Conservation (phyloP, 1,284 basidiomycete genomes). For the Abortiporus biennis region DNA sequence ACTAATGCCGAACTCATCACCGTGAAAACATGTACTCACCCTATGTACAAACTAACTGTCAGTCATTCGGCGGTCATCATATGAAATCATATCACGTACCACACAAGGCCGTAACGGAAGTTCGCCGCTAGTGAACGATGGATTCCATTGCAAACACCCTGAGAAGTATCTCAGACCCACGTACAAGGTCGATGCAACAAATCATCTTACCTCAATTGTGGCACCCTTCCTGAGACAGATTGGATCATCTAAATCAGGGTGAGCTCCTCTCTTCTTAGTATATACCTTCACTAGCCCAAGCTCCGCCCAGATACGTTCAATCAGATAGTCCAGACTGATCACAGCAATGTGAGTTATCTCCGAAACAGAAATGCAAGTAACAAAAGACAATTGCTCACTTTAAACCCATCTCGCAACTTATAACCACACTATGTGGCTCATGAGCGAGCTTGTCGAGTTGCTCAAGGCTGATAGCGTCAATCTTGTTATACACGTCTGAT, state of each 20-base stretch:
- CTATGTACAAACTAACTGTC: conserved; percentile 3
- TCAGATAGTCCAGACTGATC: conserved; percentile 76
- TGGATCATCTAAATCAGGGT: conserved; percentile 90
- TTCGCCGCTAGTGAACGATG: conserved; percentile 87
- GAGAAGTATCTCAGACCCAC: no score
- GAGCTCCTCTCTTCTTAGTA: conserved; percentile 93
- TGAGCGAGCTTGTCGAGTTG: conserved; percentile 86
- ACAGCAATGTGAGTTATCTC: conserved; percentile 1
- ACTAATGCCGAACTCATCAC: conserved; percentile 19
- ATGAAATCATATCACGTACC: no score
- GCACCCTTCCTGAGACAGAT: conserved; percentile 90
- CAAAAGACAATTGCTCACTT: conserved; percentile 45
- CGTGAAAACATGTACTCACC: conserved; percentile 2
- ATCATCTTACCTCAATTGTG: conserved; percentile 76
- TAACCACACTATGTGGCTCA: conserved; percentile 85
- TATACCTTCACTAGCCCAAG: conserved; percentile 88
- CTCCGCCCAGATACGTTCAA: conserved; percentile 89
- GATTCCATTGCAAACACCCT: conserved; percentile 88
- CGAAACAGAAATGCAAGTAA: conserved; percentile 1
- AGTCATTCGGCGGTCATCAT: not conserved
- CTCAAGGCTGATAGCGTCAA: conserved; percentile 88
- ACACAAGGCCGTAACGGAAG: conserved; percentile 89
- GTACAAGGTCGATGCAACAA: not conserved
- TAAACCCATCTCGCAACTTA: conserved; percentile 89
- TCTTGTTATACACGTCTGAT: conserved; percentile 92